A percentile compares a stretch with the other conserved stretches of the same genome.
phyloP scores from a whole-genome alignment of 805 yeast genomes.

The Candida verbasci region DNA sequence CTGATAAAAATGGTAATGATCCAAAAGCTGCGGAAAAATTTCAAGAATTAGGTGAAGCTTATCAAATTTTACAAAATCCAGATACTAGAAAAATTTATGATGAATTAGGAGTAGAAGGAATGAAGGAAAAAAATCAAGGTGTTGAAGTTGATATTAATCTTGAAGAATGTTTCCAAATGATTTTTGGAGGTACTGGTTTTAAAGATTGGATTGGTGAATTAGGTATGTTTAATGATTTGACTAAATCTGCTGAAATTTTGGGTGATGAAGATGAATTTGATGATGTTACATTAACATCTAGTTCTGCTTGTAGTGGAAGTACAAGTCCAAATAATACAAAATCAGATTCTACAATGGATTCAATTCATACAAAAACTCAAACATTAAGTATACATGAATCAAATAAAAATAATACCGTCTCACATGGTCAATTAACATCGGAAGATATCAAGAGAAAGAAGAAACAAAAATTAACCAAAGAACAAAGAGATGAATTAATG shows the following conservation, averaged over 20 bases:
- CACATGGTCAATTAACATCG: conserved; percentile 9
- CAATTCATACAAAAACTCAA: neutral
- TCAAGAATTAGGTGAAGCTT: conserved; percentile 66
- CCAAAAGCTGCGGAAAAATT: conserved; percentile 84
- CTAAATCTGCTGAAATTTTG: conserved; percentile 52
- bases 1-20: conserved; percentile 95
- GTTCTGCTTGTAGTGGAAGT: no score
- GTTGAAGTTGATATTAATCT: conserved; percentile 73
- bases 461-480: conserved; percentile 26
- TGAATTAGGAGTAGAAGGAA: conserved; percentile 59
- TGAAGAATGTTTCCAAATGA: conserved; percentile 71
- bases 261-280: conserved; percentile 30
- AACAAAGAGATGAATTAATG: conserved; percentile 45
- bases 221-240: conserved; percentile 69
- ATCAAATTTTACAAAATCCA: conserved; percentile 74
- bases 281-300: neutral
- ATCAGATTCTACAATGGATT: neutral
- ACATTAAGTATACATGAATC: conserved; percentile 2
- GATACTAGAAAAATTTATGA: conserved; percentile 72
- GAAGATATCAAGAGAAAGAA: conserved; percentile 24
- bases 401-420: neutral
- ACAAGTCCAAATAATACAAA: neutral
- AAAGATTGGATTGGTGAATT: conserved; percentile 81
- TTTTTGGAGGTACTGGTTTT: conserved; percentile 83
- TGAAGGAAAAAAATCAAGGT: conserved; percentile 56